A percentile compares a stretch with the other conserved stretches of the same genome.
These are phyloP conservation scores for Barnettozyma pratensis DNA, from an alignment of 805 yeast species.

Conservation along the genomic window DNA sequence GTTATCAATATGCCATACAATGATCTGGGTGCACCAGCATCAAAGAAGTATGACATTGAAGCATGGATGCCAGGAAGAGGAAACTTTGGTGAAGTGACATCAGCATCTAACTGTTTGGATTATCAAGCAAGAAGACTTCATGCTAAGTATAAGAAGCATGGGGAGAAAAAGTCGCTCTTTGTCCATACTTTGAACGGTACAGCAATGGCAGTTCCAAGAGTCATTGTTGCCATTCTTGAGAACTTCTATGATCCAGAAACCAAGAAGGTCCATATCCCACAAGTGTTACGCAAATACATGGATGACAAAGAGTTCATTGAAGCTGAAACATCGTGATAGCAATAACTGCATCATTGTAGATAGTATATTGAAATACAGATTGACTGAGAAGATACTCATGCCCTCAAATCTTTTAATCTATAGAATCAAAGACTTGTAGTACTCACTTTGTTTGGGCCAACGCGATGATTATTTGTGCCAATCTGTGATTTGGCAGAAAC, in stretches of 20 bases:
- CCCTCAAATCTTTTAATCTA: no score
- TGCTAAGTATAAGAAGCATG: conserved; percentile 44
- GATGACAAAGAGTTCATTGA: conserved; percentile 40
- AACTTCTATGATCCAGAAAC: conserved; percentile 64
- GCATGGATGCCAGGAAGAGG: conserved; percentile 99
- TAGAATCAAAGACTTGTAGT: no score
- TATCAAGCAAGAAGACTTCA: conserved; percentile 83
- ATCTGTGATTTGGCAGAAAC: no score
- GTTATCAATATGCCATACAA: conserved; percentile 84
- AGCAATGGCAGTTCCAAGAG: conserved; percentile 91
- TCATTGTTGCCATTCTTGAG: conserved; percentile 85
- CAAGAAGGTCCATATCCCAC: conserved; percentile 56
- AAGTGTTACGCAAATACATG: conserved; percentile 66
- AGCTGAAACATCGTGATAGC: no score
- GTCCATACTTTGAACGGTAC: conserved; percentile 92
- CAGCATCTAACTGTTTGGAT: conserved; percentile 89
- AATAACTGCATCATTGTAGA: no score
- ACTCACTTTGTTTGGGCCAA: no score
- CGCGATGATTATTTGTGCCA: no score
- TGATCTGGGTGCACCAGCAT: conserved; percentile 93
- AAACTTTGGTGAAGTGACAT: conserved; percentile 86
- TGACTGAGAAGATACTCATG: no score
- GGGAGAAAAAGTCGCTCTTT: conserved; percentile 34
- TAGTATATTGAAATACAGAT: no score
- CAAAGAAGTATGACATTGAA: conserved; percentile 87